Base-by-base conservation (phyloP, 1,284 basidiomycete genomes). In the Rhodotorula mucilaginosa region DNA sequence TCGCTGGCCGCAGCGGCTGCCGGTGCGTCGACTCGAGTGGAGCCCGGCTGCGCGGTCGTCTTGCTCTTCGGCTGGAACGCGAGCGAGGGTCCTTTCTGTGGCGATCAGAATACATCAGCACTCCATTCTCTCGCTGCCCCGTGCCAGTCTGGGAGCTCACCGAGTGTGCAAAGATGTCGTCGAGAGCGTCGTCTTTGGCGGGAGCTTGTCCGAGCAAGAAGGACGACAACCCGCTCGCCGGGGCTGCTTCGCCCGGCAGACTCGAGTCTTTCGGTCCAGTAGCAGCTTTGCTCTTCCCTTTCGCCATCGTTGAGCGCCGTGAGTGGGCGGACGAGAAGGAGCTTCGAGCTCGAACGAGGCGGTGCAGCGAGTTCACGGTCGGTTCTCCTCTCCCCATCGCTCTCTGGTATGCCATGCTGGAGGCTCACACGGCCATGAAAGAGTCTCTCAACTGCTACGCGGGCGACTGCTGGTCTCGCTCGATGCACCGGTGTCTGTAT, bases 121-220 rank as follows among this genome's bases (percentile, higher is more conserved):
- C 29, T 57, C 31, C 4, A 34, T 7, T 39, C 12, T 26, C 29
- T 29, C 19, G 10, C 8, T 18, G 8, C 0, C 3, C 0, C 31
- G 13, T 6, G 18, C 3, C 6, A 18, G 7, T 1, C 15, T 7
- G 39, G 21, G 13, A 12, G 31, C 71, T 64, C 23, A 73, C 74
- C n/a, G 74, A 75, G 31, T 63, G 54, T 12, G 72, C 70, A 39
- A 75, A 75, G 72, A 75, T 64, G 62, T 75, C 74, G 60, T 73
- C 74, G 57, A 71, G 71, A 7, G 63, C 65, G 10, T 59, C 23
- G 48, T 70, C 74, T 58, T 63, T 64, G 8, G 49, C 51, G 7
- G 60, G 34, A 15, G 67, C 61, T n/a, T 68, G 63, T 44, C 51
- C 72, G 61, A 75, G 74, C 18, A 75, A 61, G 69, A 75, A 75